Evolutionary conservation across 768 basidiomycete species (phyloP).

Genomic region (Amanita brunnescens): DNA sequence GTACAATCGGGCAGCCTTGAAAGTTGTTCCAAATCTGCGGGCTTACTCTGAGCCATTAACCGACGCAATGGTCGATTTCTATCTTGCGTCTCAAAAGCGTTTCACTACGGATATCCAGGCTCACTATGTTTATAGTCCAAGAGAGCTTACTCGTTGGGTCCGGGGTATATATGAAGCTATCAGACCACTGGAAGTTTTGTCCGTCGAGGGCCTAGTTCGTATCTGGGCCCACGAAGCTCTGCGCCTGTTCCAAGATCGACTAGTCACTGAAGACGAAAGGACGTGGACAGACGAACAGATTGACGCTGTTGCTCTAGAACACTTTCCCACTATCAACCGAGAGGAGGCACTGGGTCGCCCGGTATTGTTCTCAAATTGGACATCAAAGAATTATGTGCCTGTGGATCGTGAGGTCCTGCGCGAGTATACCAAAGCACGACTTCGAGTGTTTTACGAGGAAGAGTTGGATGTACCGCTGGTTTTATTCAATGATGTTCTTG

Average conservation of each 20-base stretch:
- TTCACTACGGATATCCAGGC: constrained; percentile 98
- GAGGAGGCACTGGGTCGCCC: constrained; percentile 84
- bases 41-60: constrained; percentile 93
- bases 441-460: constrained; percentile 98
- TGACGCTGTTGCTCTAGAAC: constrained; percentile 70
- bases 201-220: constrained; percentile 90
- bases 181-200: constrained; percentile 84
- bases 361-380: constrained; percentile 99
- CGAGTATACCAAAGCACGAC: constrained; percentile 93
- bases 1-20: constrained; percentile 92
- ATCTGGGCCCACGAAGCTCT: constrained; percentile 98
- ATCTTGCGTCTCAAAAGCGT: constrained; percentile 84
- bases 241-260: constrained; percentile 94
- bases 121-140: constrained; percentile 97
- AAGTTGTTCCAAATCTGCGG: constrained; percentile 89
- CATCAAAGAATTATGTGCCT: constrained; percentile 91
- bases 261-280: constrained; percentile 89
- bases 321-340: constrained; percentile 90
- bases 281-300: constrained; percentile 93
- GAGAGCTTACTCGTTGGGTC: constrained; percentile 96
- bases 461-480: constrained; percentile 97
- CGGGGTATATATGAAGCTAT: constrained; percentile 97
- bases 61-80: constrained; percentile 95
- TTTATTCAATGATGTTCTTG: constrained; percentile 96
- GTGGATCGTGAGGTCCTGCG: constrained; percentile 90